Base-by-base conservation (phyloP, 1,139 yeast species). In the Geotrichum fermentans region DNA sequence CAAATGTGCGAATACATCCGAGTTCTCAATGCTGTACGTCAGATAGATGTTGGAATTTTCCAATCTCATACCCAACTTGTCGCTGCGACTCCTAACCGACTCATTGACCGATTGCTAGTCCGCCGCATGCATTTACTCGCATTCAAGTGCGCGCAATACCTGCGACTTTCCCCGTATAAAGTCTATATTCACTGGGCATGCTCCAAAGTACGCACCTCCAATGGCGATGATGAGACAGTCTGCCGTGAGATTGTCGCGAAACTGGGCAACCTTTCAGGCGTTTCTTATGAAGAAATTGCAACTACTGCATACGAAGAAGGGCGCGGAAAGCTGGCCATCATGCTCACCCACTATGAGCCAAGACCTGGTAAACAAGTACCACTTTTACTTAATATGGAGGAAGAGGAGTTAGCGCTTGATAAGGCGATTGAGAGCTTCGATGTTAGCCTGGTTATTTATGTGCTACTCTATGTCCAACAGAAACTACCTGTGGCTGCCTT, bases 101-200 rank as follows among this genome's bases (percentile, higher is more conserved):
- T 90, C 0, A 70, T 89, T 2, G 71, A 74, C 21, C 71, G 84
- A 61, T 68, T 92, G 5, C 66, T 88, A 33, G 67, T 72, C 44
- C 74, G 95, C 44, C 76, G 79, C 34, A 72, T 77, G 56, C 87
- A 84, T 64, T 73, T 76, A 8, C 71, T 86, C 37, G 80, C 92
- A 0, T 66, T 87, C 40, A 77, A 80, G 53, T 70, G 89, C 1
- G 75, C 83, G 7, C 75, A 75, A 13, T 69, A 77, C 38, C 66
- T 84, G 47, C 66, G 71, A 8, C 60, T 80, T 14, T 79, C 85
- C 5, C 70, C 71, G 37, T 82, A 79, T 52, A 61, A 69, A 21
- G 76, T 90, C 0, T 85, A 82, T 58, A 73, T 80, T 1, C 78
- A 83, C 56, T 92, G 97, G 97, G 92, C 96, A 16, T 79, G 84